phyloP scores from a whole-genome alignment of 1,139 yeast species.

The Lipomyces yarrowii region DNA sequence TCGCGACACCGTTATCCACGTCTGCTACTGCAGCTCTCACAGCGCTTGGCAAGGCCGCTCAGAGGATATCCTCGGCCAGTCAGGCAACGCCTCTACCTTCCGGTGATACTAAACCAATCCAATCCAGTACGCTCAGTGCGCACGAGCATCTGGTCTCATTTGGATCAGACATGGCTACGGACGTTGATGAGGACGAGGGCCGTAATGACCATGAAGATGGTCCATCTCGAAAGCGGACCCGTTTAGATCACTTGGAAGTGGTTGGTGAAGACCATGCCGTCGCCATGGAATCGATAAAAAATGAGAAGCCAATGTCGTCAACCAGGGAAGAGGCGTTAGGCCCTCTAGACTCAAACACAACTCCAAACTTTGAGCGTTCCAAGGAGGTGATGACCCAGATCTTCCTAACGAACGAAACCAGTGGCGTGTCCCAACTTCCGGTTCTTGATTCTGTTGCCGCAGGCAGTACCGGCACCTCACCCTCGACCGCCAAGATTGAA shows the following conservation, averaged over 20 bases:
- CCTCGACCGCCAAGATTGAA: slow-evolving; percentile 47
- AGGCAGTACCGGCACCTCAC: slow-evolving; percentile 6
- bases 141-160: slow-evolving; percentile 9
- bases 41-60: slow-evolving; percentile 20
- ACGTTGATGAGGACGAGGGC: slow-evolving; percentile 42
- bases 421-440: slow-evolving; percentile 32
- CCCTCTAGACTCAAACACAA: slow-evolving; percentile 51
- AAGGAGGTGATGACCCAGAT: slow-evolving; percentile 61
- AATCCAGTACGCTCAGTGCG: not conserved
- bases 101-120: not conserved
- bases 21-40: slow-evolving; percentile 28
- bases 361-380: slow-evolving; percentile 50
- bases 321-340: slow-evolving; percentile 42
- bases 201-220: slow-evolving; percentile 34
- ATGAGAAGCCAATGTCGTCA: not conserved
- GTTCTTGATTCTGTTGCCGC: slow-evolving; percentile 42
- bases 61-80: not conserved
- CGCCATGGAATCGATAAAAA: not conserved
- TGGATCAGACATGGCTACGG: slow-evolving; percentile 37
- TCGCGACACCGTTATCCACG: slow-evolving; percentile 1
- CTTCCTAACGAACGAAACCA: slow-evolving; percentile 53
- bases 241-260: slow-evolving; percentile 10
- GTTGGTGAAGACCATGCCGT: not conserved
- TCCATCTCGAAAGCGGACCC: slow-evolving; percentile 32
- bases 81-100: not conserved